Conservation (phyloP, 1,284 basidiomycete genomes). For the Ceratobasidium sp. region DNA sequence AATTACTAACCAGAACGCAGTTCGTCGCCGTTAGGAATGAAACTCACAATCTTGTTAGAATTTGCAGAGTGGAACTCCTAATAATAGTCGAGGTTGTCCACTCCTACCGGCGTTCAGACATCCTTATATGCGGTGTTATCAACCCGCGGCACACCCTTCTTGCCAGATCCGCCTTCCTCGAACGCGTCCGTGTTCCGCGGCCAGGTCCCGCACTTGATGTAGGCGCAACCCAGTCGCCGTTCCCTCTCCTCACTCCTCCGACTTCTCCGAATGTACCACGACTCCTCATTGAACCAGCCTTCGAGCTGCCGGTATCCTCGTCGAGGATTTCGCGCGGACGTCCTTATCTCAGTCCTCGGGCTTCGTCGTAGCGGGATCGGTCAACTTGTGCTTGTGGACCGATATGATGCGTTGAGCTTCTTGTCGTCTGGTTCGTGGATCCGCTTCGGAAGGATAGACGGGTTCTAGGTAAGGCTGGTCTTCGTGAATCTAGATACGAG, state of each 20-base stretch:
- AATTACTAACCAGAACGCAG: slow-evolving; percentile 42
- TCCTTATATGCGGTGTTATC: slow-evolving; percentile 99
- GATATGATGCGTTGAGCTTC: slow-evolving; percentile 94
- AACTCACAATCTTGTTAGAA: slow-evolving; percentile 83
- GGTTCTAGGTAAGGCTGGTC: slow-evolving; percentile 93
- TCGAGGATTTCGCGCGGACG: slow-evolving; percentile 93
- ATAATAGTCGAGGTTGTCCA: slow-evolving; percentile 93
- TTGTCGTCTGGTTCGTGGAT: slow-evolving; percentile 92
- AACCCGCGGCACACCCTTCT: slow-evolving; percentile 94
- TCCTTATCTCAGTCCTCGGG: slow-evolving; percentile 98
- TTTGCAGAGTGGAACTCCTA: slow-evolving; percentile 90
- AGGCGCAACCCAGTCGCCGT: slow-evolving; percentile 97
- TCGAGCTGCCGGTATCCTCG: slow-evolving; percentile 90
- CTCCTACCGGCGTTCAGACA: slow-evolving; percentile 92
- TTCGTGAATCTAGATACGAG: slow-evolving; percentile 80
- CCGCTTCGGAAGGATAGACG: slow-evolving; percentile 90
- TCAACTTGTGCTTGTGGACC: slow-evolving; percentile 91
- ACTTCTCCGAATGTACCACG: slow-evolving; percentile 86
- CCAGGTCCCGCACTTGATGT: slow-evolving; percentile 91
- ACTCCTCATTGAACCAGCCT: slow-evolving; percentile 96
- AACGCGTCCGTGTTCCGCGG: slow-evolving; percentile 92
- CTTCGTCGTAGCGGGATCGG: slow-evolving; percentile 89
- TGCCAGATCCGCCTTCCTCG: slow-evolving; percentile 91
- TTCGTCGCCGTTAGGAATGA: too few relatives aligned
- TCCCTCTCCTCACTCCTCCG: slow-evolving; percentile 99